Percentiles rank a stretch among this genome's conserved stretches.
These are phyloP conservation scores for Petunia secreta DNA, from an alignment of 257 asterid species.

Conservation along the genomic window DNA sequence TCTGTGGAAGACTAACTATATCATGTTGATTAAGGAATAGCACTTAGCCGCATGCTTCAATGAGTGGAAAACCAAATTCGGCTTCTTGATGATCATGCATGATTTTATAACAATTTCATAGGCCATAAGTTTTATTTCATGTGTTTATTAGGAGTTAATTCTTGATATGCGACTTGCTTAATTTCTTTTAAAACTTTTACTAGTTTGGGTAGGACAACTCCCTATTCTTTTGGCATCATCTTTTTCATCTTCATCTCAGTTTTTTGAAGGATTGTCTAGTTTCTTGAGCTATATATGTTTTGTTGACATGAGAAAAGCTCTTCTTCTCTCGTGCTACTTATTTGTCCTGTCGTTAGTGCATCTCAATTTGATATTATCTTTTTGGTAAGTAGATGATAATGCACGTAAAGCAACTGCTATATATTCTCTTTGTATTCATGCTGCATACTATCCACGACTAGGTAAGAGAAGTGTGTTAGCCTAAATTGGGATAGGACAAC, in stretches of 20 bases:
- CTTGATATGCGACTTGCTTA: neutral
- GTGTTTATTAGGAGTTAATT: conserved; percentile 10
- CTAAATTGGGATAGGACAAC: no score
- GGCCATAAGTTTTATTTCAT: neutral
- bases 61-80: neutral
- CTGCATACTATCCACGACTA: neutral
- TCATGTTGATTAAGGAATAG: neutral
- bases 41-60: conserved; percentile 4
- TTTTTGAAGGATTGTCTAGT: neutral
- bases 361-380: neutral
- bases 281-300: neutral
- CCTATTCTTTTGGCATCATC: neutral
- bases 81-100: neutral
- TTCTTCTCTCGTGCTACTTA: neutral
- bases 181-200: neutral
- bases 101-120: neutral
- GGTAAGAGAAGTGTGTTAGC: no score
- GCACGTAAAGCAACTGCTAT: neutral
- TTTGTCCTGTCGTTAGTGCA: neutral
- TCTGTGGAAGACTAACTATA: neutral
- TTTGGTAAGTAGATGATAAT: neutral
- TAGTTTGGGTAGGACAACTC: neutral
- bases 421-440: neutral
- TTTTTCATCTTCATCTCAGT: conserved; percentile 9
- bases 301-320: neutral